phyloP scores from a whole-genome alignment of 2,329 filamentous ascomycete species.

The Botrytis byssoidea region DNA sequence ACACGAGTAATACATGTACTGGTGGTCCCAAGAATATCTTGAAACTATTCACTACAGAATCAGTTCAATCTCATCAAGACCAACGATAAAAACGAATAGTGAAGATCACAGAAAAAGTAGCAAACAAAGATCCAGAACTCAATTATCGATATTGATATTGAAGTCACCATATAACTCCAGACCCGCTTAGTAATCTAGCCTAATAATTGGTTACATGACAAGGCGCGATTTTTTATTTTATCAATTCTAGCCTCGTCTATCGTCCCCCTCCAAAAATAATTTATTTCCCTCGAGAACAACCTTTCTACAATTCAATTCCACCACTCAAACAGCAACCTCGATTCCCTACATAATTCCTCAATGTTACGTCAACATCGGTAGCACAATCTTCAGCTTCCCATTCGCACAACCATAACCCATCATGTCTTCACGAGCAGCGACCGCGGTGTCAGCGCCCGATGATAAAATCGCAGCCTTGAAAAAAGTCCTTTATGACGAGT shows the following conservation, averaged over 20 bases:
- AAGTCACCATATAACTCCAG: background rate
- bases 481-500: conserved; percentile 34
- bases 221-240: conserved; percentile 2
- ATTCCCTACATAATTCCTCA: conserved; percentile 17
- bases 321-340: background rate
- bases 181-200: conserved; percentile 8
- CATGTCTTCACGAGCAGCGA: conserved; percentile 15
- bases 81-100: too few relatives aligned
- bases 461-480: conserved; percentile 33
- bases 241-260: conserved; percentile 18
- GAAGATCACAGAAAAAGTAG: background rate
- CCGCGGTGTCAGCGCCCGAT: background rate
- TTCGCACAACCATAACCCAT: background rate
- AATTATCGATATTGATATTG: background rate
- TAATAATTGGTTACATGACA: background rate
- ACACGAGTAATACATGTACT: background rate
- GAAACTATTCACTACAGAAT: background rate
- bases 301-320: background rate
- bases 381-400: conserved; percentile 23
- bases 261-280: conserved; percentile 21
- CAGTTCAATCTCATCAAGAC: background rate
- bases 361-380: conserved; percentile 30
- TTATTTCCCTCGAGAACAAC: conserved; percentile 12
- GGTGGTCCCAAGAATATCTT: background rate
- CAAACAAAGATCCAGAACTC: too few relatives aligned